These are phyloP conservation scores for Prunus yedoensis DNA, from an alignment of 331 rosid species.

Conservation along the genomic window DNA sequence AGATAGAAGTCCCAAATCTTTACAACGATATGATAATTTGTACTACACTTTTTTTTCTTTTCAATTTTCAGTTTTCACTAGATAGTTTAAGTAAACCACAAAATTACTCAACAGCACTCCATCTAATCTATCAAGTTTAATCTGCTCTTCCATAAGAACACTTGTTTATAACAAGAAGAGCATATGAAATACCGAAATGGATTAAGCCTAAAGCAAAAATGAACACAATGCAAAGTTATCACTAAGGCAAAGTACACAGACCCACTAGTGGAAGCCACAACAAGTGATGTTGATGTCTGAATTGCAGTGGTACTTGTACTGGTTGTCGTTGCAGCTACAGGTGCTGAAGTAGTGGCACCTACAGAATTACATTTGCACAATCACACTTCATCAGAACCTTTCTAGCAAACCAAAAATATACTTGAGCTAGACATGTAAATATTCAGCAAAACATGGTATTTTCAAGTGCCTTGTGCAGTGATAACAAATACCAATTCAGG, in stretches of 20 bases:
- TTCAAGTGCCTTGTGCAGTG: background rate
- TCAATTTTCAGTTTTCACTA: background rate
- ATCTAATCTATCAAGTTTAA: background rate
- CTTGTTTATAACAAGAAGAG: background rate
- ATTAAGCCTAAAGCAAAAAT: background rate
- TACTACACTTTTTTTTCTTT: background rate
- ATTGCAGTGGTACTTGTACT: constrained; percentile 48
- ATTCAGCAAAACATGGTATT: background rate
- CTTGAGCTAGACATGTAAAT: background rate
- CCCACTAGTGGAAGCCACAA: constrained; percentile 79
- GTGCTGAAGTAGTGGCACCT: constrained; percentile 48
- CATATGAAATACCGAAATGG: background rate
- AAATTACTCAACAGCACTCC: background rate
- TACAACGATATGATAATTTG: background rate
- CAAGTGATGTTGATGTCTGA: constrained; percentile 60
- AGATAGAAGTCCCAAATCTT: background rate
- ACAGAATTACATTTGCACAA: constrained; percentile 30
- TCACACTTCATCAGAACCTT: constrained; percentile 16
- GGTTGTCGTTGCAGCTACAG: constrained; percentile 51
- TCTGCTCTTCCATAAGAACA: background rate
- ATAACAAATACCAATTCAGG: background rate
- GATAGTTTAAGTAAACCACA: background rate
- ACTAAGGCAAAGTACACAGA: constrained; percentile 31
- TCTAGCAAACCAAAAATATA: background rate
- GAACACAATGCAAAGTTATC: background rate